Evolutionary conservation across 2,329 filamentous ascomycete species (phyloP), one percentile per base, ranked within the genome.

Genomic region (Colletotrichum noveboracense): DNA sequence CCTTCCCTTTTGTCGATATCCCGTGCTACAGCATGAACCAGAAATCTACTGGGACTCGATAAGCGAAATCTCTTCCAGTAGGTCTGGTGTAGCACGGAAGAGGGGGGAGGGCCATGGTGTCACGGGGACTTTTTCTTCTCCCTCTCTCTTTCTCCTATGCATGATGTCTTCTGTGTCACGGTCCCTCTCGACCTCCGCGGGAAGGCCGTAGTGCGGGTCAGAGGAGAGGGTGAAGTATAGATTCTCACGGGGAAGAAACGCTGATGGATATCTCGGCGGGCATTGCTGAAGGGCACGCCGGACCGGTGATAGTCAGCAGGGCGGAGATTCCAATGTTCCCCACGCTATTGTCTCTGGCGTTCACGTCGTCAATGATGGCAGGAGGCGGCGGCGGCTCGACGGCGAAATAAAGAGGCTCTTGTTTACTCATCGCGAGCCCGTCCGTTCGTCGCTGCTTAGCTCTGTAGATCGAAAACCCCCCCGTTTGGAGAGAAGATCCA

Each of bases 31-130:
- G 13, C 72, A 72, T 72, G 58, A 52, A 26, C 65, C 34, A 61
- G 38, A 55, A 52, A 65, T 69, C 74, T 65, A 69, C 64, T 74
- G 43, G 65, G 60, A 74, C 70, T 34, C 62, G 74, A 76, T 76
- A 74, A 76, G 70, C 74, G 74, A 74, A 13, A 62, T 69, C 13
- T 26, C 30, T 55, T 48, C 52, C 26, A 28, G 61, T n/a, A 55
- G 69, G n/a, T 52, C 32, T 62, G 38, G 30, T 55, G 70, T 74
- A 65, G 36, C 71, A 74, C 48, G 56, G 48, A 55, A 55, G 48
- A 56, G 72, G 55, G 26, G n/a, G 43, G 8, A 56, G 3, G 56
- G 26, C n/a, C 64, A 69, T 76, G 55, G 34, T 76, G 58, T 58
- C 68, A 76, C 65, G 70, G 74, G 64, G 58, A 28, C 21, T 70